Percentiles rank a stretch among this genome's conserved stretches.
Evolutionary conservation across 306 rosid species (phyloP).

Genomic region (Cucurbita maxima): DNA sequence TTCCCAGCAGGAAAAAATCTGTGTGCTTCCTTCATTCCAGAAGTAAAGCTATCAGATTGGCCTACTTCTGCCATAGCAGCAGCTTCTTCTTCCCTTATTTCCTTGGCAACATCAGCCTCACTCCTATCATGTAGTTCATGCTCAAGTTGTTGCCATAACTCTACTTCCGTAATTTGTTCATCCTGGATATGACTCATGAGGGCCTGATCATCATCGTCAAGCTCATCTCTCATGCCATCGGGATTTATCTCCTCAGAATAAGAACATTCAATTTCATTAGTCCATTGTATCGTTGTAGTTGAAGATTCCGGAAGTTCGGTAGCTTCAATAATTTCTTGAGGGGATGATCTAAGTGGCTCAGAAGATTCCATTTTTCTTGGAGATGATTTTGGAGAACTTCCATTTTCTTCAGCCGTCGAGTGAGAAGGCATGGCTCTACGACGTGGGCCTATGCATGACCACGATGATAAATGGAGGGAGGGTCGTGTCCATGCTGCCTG

Average conservation of each 20-base stretch:
- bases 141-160: slow-evolving; percentile 86
- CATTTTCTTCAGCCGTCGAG: slow-evolving; percentile 28
- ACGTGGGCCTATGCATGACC: slow-evolving; percentile 93
- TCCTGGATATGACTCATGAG: slow-evolving; percentile 25
- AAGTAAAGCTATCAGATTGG: slow-evolving; percentile 29
- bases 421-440: slow-evolving; percentile 30
- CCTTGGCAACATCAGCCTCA: slow-evolving; percentile 38
- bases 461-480: slow-evolving; percentile 49
- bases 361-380: slow-evolving; percentile 18
- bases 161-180: slow-evolving; percentile 63
- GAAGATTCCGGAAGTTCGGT: slow-evolving; percentile 47
- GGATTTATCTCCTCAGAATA: slow-evolving; percentile 23
- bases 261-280: slow-evolving; percentile 45
- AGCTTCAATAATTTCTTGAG: slow-evolving; percentile 24
- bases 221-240: slow-evolving; percentile 17
- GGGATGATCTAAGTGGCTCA: slow-evolving; percentile 33
- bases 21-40: slow-evolving; percentile 50
- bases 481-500: slow-evolving; percentile 95
- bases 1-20: slow-evolving; percentile 86
- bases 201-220: slow-evolving; percentile 23
- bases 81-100: slow-evolving; percentile 39
- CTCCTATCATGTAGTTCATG: slow-evolving; percentile 53
- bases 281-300: slow-evolving; percentile 47
- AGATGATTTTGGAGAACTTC: slow-evolving; percentile 19
- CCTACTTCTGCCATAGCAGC: slow-evolving; percentile 51